Percentiles rank a stretch among this genome's conserved stretches.
Evolutionary conservation across 2,329 filamentous ascomycete species (phyloP).

Genomic region (Claviceps africana): DNA sequence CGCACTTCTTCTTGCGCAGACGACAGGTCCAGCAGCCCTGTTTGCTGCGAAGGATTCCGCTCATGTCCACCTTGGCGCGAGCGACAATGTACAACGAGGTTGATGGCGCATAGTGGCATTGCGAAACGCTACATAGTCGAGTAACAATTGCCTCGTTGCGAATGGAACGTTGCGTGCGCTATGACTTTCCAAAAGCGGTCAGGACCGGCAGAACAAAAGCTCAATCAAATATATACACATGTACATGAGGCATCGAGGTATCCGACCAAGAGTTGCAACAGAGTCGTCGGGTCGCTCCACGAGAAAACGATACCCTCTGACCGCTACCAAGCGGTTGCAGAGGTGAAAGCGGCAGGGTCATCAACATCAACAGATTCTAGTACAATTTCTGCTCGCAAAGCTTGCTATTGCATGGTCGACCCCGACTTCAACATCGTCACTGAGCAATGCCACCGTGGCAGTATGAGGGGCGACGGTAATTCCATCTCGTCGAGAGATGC

Average conservation of each 20-base stretch:
- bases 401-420: neutral
- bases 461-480: neutral
- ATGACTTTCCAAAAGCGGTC: neutral
- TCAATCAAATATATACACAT: neutral
- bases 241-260: too few species aligned
- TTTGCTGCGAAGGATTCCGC: constrained; percentile 6
- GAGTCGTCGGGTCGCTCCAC: too few species aligned
- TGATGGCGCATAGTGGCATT: neutral
- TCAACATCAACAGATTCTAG: neutral
- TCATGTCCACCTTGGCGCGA: neutral
- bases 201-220: neutral
- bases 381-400: neutral
- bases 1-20: constrained; percentile 16
- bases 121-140: neutral
- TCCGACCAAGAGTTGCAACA: too few species aligned
- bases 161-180: neutral
- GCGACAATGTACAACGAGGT: neutral
- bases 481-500: neutral
- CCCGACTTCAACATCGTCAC: neutral
- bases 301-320: too few species aligned
- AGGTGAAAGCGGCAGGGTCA: too few species aligned
- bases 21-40: constrained; percentile 17
- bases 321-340: too few species aligned
- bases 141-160: neutral
- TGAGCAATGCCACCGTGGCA: neutral